A percentile compares a stretch with the other conserved stretches of the same genome.
Evolutionary conservation across 345 rosid genomes (phyloP).

Genomic region (Acer campestre): DNA sequence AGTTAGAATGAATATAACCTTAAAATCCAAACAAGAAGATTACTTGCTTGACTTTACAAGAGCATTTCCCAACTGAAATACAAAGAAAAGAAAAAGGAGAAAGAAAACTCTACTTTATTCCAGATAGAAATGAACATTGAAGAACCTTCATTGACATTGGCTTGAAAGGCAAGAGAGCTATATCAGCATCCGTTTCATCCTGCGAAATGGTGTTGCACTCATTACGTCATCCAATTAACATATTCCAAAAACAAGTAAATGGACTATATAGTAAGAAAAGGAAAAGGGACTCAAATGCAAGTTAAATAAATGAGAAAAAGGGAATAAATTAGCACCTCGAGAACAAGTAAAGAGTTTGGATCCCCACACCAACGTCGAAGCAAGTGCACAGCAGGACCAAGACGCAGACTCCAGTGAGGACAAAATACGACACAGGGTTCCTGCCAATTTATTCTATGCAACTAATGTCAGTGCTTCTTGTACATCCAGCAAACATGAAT

Average conservation of each 20-base stretch:
- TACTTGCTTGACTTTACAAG: not conserved
- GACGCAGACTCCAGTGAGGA: constrained; percentile 81
- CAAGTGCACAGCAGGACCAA: constrained; percentile 81
- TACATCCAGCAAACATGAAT: not conserved
- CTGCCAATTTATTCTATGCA: constrained; percentile 69
- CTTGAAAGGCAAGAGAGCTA: constrained; percentile 77
- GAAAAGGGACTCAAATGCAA: not conserved
- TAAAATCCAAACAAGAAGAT: not conserved
- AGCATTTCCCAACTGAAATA: not conserved
- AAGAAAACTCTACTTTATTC: constrained; percentile 51
- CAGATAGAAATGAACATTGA: constrained; percentile 78
- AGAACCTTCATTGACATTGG: constrained; percentile 77
- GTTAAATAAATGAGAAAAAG: not conserved
- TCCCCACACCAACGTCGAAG: constrained; percentile 74
- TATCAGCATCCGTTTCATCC: constrained; percentile 55
- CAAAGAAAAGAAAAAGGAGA: not conserved
- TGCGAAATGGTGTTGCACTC: constrained; percentile 39
- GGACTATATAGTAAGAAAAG: not conserved
- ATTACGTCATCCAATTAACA: constrained; percentile 13
- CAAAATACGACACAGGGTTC: constrained; percentile 80
- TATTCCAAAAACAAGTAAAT: constrained; percentile 6
- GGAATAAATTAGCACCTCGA: constrained; percentile 55
- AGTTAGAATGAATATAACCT: not conserved
- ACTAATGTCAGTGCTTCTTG: constrained; percentile 25
- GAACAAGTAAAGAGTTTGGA: constrained; percentile 68